Evolutionary conservation across 2,329 filamentous ascomycete genomes (phyloP), one percentile per base, ranked within the genome.

Genomic region (Aspergillus texensis): DNA sequence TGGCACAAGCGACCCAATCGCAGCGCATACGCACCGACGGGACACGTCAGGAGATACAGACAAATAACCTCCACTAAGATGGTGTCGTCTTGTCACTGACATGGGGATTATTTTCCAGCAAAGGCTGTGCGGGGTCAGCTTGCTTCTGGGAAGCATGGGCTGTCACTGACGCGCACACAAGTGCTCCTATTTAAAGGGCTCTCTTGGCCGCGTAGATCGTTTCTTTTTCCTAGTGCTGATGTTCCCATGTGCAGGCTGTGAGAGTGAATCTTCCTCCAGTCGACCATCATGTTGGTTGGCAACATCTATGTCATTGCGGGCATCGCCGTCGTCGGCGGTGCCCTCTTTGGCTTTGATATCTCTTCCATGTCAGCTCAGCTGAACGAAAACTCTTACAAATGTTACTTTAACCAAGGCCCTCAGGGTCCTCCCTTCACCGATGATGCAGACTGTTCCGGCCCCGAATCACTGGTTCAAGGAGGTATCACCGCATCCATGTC

Each of bases 401-500:
- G 85, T 70, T 92, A 90, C 77, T 92, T 91, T 77, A 81, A 86
- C 67, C 83, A 91, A 69, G 73, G 72, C 63, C 60, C 56, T 80
- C 90, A 56, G 85, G 70, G 66, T 3, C 92, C 46, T 84, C 88
- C 62, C 82, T 86, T 65, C 87, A 91, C 74, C 11, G 68, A 75
- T 39, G 61, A 69, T 24, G 68, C 69, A 1, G 34, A 74, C 4
- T 86, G 84, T 70, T 75, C 76, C 21, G 84, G 84, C 53, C 82
- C 83, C 2, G 73, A 62, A 5, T 70, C 81, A 3, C 70, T 85
- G 66, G 79, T 82, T 0, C 89, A 91, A 76, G 89, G 88, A 43
- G 89, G 84, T 36, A 91, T 92, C 71, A 90, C 89, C 1, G 89
- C 89, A 24, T 81, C 89, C 3, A 92, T 92, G 89, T 87, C 89